A percentile compares a stretch with the other conserved stretches of the same genome.
Conservation (phyloP, 495 filamentous ascomycete genomes). For the Hypomontagnella submonticulosa region DNA sequence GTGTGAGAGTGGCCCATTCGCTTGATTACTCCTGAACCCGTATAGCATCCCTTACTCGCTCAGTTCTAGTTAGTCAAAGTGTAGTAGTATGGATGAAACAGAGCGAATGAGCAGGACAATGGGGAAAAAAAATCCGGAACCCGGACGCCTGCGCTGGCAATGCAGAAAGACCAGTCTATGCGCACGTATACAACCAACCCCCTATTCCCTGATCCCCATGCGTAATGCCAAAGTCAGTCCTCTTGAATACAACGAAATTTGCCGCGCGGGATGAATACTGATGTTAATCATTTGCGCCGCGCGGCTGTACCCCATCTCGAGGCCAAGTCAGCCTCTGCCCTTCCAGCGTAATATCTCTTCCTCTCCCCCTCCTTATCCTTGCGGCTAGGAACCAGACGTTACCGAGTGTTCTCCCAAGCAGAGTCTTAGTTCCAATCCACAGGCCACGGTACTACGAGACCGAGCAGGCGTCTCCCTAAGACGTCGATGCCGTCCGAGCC, state of each 20-base stretch:
- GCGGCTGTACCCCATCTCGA: background rate
- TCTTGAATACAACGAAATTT: constrained; percentile 1
- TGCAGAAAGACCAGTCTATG: constrained; percentile 38
- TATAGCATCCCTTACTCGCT: background rate
- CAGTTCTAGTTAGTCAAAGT: no score
- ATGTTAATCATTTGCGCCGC: background rate
- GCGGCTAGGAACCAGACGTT: constrained; percentile 7
- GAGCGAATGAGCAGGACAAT: constrained; percentile 1
- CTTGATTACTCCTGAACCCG: constrained; percentile 31
- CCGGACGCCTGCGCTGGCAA: constrained; percentile 39
- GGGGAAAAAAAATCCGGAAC: background rate
- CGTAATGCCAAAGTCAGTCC: constrained; percentile 3
- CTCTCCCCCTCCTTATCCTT: background rate
- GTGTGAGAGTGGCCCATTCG: no score
- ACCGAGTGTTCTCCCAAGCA: constrained; percentile 11
- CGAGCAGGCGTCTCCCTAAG: constrained; percentile 41
- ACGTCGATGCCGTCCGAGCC: constrained; percentile 26
- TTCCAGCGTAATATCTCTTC: background rate
- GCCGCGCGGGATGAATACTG: constrained; percentile 1
- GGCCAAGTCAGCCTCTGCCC: background rate
- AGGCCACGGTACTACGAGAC: constrained; percentile 37
- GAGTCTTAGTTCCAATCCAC: constrained; percentile 20
- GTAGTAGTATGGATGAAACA: background rate
- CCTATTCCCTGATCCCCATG: constrained; percentile 1
- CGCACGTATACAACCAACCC: constrained; percentile 11